phyloP scores from a whole-genome alignment of 2,329 filamentous ascomycete species.

The Magnaporthiopsis rhizophila region DNA sequence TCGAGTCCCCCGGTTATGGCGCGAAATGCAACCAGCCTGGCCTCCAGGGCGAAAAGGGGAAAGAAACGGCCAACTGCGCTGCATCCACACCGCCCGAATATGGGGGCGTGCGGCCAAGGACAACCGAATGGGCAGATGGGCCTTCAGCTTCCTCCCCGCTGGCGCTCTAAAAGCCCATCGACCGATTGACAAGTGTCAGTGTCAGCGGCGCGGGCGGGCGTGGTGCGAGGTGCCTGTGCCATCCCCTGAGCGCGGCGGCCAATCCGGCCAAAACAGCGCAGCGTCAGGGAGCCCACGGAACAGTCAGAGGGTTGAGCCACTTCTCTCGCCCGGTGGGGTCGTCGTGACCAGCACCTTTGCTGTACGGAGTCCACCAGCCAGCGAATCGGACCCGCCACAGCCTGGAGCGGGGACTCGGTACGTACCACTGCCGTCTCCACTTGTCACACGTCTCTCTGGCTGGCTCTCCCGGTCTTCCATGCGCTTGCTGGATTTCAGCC shows the following conservation, averaged over 20 bases:
- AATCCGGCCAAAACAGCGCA: conserved; percentile 6
- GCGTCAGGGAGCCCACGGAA: background rate
- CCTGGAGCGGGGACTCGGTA: background rate
- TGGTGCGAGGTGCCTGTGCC: background rate
- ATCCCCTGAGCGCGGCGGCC: background rate
- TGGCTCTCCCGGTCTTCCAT: background rate
- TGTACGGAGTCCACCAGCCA: background rate
- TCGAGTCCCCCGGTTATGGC: background rate
- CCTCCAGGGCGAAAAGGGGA: background rate
- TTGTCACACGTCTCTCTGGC: background rate
- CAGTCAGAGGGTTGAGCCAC: background rate
- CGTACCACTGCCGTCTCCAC: background rate
- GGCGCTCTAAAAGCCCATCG: background rate
- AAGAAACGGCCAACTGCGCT: background rate
- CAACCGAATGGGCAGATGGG: background rate
- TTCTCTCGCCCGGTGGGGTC: background rate
- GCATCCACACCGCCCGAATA: background rate
- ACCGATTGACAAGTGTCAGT: conserved; percentile 6
- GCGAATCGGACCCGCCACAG: background rate
- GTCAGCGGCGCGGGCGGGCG: background rate
- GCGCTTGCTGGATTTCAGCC: background rate
- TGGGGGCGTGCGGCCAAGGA: background rate
- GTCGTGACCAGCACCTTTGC: background rate
- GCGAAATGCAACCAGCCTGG: background rate
- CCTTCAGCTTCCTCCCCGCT: background rate